Evolutionary conservation across 257 asterid genomes (phyloP), one percentile per base, ranked within the genome.

Genomic region (Rehmannia glutinosa): DNA sequence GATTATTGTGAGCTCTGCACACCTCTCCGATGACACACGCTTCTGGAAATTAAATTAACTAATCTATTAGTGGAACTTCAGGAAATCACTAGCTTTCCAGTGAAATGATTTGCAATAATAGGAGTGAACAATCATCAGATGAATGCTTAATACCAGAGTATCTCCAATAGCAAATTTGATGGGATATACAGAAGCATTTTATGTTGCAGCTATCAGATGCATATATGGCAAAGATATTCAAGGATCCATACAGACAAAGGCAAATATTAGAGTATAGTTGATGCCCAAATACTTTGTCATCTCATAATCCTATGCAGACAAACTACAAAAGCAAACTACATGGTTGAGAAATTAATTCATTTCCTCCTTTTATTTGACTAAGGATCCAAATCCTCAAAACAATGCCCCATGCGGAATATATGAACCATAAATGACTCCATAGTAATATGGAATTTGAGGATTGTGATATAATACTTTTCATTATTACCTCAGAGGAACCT

Each of bases 21-120:
- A 93, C 81, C 99, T 88, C 82, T 90, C 99, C 10, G 95, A 85
- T 38, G 96, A 77, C 59, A 90, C 96, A 19, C 97, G 97, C 62
- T 78, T 87, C 99, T 90, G 86, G 32, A 61, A 41, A 47, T 55
- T 4, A 75, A n/a, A 53, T 6, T 17, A 28, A 30, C 13, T 47
- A 57, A 70, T 33, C 20, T 27, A 46, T 39, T 51, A 23, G 52
- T 28, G 53, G 28, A 41, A 56, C 41, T 57, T 64, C 16, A 63
- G 59, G 20, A 59, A 15, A 42, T 46, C 70, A 66, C 55, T 28
- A 38, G 50, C 66, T n/a, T n/a, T n/a, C n/a, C n/a, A n/a, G n/a
- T 45, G 33, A 56, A 55, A 47, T 17, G 47, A 16, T 45, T 23
- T 64, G 23, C 70, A 36, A 25, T 39, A 32, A 54, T 19, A 15